phyloP scores from a whole-genome alignment of 2,329 filamentous ascomycete species.

The Trichoderma aggressivum region DNA sequence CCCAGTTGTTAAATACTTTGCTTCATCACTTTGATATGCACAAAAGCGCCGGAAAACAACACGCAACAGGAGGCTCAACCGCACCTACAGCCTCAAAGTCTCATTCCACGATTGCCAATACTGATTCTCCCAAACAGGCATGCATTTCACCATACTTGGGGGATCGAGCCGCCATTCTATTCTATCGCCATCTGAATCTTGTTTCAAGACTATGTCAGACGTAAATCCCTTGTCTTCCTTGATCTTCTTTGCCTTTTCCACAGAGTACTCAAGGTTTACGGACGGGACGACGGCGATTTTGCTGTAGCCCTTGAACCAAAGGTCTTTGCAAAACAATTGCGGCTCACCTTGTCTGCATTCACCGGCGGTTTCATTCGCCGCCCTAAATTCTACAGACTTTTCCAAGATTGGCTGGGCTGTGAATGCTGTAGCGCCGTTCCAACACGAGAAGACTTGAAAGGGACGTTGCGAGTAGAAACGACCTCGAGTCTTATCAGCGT shows the following conservation, averaged over 20 bases:
- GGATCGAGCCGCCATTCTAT: constrained; percentile 44
- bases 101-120: constrained; percentile 38
- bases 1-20: neutral
- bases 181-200: constrained; percentile 27
- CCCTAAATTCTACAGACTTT: constrained; percentile 39
- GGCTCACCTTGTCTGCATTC: constrained; percentile 57
- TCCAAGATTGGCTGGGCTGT: constrained; percentile 45
- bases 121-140: constrained; percentile 41
- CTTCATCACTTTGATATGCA: neutral
- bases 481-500: constrained; percentile 36
- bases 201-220: constrained; percentile 30
- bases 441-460: constrained; percentile 60
- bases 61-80: neutral
- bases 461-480: constrained; percentile 39
- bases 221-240: constrained; percentile 51
- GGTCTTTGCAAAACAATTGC: constrained; percentile 53
- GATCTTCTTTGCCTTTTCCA: constrained; percentile 41
- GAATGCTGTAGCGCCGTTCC: constrained; percentile 55
- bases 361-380: constrained; percentile 18
- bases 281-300: constrained; percentile 55
- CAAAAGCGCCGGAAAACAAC: neutral
- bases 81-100: constrained; percentile 3
- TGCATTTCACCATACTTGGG: constrained; percentile 47
- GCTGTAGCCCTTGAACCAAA: constrained; percentile 48
- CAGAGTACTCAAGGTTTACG: constrained; percentile 53